These are phyloP conservation scores for Astrephomene gubernaculifera DNA, from an alignment of 139 green algal genomes.

Conservation along the genomic window DNA sequence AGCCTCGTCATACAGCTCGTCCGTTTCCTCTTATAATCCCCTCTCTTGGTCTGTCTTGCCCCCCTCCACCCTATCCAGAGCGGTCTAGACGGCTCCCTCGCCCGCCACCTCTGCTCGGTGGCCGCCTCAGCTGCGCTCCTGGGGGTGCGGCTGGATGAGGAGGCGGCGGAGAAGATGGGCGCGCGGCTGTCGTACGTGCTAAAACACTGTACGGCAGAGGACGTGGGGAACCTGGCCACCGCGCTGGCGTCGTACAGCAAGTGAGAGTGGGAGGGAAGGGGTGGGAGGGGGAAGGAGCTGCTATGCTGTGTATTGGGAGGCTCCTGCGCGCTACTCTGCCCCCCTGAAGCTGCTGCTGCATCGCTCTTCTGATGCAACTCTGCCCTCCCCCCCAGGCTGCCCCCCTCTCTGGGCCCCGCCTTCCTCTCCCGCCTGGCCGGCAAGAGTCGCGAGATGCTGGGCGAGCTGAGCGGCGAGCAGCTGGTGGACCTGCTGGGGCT, in stretches of 20 bases:
- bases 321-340: too few relatives aligned
- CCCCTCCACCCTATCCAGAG: background rate
- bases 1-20: too few relatives aligned
- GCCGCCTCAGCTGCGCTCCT: background rate
- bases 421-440: constrained; percentile 2
- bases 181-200: background rate
- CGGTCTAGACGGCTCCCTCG: background rate
- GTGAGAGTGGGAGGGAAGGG: background rate
- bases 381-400: background rate
- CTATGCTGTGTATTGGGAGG: too few relatives aligned
- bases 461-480: constrained; percentile 1
- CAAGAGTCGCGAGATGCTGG: background rate
- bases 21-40: too few relatives aligned
- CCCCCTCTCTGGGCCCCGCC: background rate
- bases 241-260: constrained; percentile 26
- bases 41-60: too few relatives aligned
- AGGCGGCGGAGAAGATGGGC: background rate
- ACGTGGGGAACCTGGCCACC: constrained; percentile 25
- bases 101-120: background rate
- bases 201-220: background rate
- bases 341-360: too few relatives aligned
- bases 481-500: constrained; percentile 30
- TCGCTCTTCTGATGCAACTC: background rate
- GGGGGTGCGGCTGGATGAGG: background rate
- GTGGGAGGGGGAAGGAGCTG: too few relatives aligned